Percentiles rank a stretch among this genome's conserved stretches.
Evolutionary conservation across 768 basidiomycete species (phyloP).

Genomic region (Mycena metata): DNA sequence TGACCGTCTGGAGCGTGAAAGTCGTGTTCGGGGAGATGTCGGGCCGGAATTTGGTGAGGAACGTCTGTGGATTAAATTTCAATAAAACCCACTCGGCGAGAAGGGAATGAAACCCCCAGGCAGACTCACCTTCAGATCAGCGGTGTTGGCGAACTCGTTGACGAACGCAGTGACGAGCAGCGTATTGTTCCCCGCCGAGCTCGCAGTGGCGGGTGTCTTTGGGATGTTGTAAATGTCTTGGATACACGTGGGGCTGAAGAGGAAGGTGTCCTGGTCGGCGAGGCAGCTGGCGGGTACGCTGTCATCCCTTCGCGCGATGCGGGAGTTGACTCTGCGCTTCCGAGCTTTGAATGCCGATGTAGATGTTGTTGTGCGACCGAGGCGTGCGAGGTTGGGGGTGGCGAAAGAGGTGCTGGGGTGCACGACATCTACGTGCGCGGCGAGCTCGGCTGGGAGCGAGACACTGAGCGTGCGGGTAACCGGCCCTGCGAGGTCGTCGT

Average conservation of each 20-base stretch:
- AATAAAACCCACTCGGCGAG: not conserved
- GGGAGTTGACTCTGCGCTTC: not conserved
- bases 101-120: not conserved
- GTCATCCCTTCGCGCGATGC: too few species aligned
- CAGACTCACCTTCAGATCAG: constrained; percentile 14
- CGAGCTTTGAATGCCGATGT: too few species aligned
- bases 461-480: constrained; percentile 16
- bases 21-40: not conserved
- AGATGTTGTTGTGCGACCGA: too few species aligned
- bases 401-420: constrained; percentile 16
- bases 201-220: too few species aligned
- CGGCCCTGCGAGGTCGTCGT: not conserved
- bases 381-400: not conserved
- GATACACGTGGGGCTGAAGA: too few species aligned
- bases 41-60: not conserved
- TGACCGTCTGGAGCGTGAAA: not conserved
- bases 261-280: too few species aligned
- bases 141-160: too few species aligned
- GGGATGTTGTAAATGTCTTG: too few species aligned
- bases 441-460: constrained; percentile 18
- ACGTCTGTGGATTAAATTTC: not conserved
- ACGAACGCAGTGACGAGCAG: too few species aligned
- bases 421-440: constrained; percentile 17
- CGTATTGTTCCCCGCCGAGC: too few species aligned
- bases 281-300: too few species aligned